phyloP scores from a whole-genome alignment of 768 basidiomycete genomes.

The Mycena maculata region DNA sequence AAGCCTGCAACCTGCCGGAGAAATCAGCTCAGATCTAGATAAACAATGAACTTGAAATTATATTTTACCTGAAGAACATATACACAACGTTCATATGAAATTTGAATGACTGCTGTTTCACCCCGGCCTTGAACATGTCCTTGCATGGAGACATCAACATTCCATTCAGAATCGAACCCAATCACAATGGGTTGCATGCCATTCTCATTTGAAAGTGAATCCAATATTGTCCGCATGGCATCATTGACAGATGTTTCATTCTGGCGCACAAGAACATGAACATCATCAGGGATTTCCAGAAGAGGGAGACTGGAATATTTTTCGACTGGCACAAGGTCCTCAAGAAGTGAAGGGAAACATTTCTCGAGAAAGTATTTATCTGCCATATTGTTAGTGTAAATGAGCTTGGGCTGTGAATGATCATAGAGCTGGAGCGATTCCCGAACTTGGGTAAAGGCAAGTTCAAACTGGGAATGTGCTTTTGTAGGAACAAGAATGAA shows the following conservation, averaged over 20 bases:
- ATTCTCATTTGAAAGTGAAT: constrained; percentile 10
- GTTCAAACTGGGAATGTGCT: constrained; percentile 39
- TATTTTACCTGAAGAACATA: constrained; percentile 8
- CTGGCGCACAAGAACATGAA: background rate
- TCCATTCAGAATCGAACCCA: constrained; percentile 21
- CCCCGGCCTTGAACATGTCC: constrained; percentile 8
- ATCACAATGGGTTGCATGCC: background rate
- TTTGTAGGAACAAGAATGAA: constrained; percentile 44
- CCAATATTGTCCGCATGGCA: background rate
- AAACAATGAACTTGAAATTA: background rate
- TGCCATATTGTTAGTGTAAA: constrained; percentile 31
- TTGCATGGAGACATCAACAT: background rate
- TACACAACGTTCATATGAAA: background rate
- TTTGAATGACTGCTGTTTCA: background rate
- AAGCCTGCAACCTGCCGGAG: background rate
- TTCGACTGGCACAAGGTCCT: constrained; percentile 39
- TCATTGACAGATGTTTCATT: background rate
- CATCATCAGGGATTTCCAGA: background rate
- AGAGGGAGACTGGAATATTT: constrained; percentile 37
- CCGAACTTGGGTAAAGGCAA: background rate
- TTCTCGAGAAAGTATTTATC: constrained; percentile 34
- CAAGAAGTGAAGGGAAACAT: background rate
- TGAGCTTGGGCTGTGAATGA: constrained; percentile 7
- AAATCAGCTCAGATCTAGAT: background rate
- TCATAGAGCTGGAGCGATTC: constrained; percentile 16